Base-by-base conservation (phyloP, 208 protist genomes). In the Leptomonas pyrrhocoris region DNA sequence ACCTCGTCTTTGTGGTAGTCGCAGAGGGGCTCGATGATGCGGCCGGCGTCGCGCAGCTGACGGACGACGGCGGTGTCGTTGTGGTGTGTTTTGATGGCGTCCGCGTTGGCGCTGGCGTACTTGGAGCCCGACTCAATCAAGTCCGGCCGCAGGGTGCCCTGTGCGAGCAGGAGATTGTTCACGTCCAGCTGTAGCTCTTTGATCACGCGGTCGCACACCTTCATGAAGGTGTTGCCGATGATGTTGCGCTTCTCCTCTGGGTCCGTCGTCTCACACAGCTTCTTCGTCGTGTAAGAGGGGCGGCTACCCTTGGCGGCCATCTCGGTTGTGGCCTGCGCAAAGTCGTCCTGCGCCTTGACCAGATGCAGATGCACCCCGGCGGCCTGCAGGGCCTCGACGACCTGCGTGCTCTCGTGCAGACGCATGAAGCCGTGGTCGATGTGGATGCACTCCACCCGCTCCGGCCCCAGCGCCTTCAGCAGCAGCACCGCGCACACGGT, bases 361-460 rank as follows among this genome's bases (percentile, higher is more conserved):
- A 93, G 75, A 25, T 92, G 62, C 34, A 98, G 78, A 2, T 74
- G 58, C 28, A 99, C 79, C 18, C 94, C 94, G 1, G 88, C 73
- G 0, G 59, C 81, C 30, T 63, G 40, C 7, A 99, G 83, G 11
- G 95, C 97, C 3, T 77, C 78, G 9, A 95, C 72, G n/a, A 95
- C 89, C 48, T 94, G 61, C 54, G 58, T 70, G 53, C 88, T 97
- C 74, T 99, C 98, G 28, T 95, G 45, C 49, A 90, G 77, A 19
- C 98, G 86, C 97, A 99, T 99, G 76, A 99, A 99, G 25, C 98
- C 98, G 80, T 99, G 97, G 74, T 99, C 97, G 48, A 99, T 95
- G 80, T 99, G 98, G n/a, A 99, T 70, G 46, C 96, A 98, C n/a
- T 96, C 73, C 12, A 99, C 90, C 18, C 94, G 83, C 53, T 99